These are phyloP conservation scores for Hansfordia pulvinata DNA, from an alignment of 2,329 filamentous ascomycete genomes.

Conservation along the genomic window DNA sequence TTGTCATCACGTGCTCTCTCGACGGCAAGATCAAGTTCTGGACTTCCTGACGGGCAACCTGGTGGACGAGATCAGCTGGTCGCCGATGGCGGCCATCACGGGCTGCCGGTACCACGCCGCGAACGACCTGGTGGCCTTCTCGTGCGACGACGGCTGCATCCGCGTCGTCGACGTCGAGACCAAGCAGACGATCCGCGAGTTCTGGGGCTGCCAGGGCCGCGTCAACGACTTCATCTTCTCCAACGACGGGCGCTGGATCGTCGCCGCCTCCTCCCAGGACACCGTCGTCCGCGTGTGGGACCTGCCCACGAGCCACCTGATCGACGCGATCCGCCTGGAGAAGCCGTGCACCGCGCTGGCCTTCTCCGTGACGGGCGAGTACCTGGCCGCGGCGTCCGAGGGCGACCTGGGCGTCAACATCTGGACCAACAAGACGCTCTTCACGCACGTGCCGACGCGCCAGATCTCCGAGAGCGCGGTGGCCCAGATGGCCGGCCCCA, in stretches of 20 bases:
- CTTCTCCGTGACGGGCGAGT: conserved; percentile 85
- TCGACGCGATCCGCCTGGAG: conserved; percentile 76
- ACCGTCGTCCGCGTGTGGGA: conserved; percentile 82
- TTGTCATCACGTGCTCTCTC: conserved; percentile 70
- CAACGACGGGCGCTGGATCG: conserved; percentile 84
- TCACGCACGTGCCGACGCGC: conserved; percentile 74
- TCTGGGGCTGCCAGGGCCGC: conserved; percentile 64
- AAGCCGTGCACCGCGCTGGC: conserved; percentile 71
- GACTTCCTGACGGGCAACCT: conserved; percentile 79
- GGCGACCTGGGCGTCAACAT: conserved; percentile 79
- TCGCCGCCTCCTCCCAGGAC: conserved; percentile 76
- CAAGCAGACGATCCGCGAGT: conserved; percentile 79
- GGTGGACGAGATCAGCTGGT: conserved; percentile 72
- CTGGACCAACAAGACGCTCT: conserved; percentile 90
- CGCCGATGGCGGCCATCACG: conserved; percentile 61
- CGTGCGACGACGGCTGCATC: conserved; percentile 79
- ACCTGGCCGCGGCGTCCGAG: conserved; percentile 77
- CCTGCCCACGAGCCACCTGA: conserved; percentile 84
- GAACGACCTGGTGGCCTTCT: conserved; percentile 76
- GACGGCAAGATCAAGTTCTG: conserved; percentile 97
- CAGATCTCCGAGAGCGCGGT: conserved; percentile 73
- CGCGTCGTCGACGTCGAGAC: conserved; percentile 85
- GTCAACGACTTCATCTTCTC: conserved; percentile 84
- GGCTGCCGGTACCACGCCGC: conserved; percentile 68
- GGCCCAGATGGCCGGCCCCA: conserved; percentile 50